These are phyloP conservation scores for Saccharomyces hybrid DNA, from an alignment of 1,139 yeast genomes.

Conservation along the genomic window DNA sequence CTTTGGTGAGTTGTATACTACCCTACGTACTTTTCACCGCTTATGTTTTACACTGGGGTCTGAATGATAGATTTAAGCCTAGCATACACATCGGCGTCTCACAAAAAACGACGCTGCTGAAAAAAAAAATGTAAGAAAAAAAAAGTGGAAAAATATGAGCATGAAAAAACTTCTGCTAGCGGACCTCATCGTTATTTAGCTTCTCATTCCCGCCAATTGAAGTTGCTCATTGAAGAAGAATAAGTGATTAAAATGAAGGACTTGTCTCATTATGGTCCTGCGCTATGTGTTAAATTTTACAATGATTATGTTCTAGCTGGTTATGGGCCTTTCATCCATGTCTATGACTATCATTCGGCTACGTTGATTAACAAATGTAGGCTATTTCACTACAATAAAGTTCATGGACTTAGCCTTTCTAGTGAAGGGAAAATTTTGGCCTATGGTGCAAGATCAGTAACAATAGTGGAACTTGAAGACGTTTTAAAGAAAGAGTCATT, in stretches of 20 bases:
- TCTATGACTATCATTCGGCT: conserved; percentile 43
- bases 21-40: background rate
- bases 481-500: conserved; percentile 22
- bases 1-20: background rate
- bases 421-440: conserved; percentile 37
- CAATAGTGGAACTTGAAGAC: conserved; percentile 36
- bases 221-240: background rate
- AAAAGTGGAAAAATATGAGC: background rate
- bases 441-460: conserved; percentile 69
- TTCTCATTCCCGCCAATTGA: background rate
- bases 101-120: background rate
- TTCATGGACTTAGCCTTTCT: conserved; percentile 59
- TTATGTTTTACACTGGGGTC: background rate
- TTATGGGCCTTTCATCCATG: conserved; percentile 60
- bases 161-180: background rate
- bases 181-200: background rate
- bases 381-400: conserved; percentile 62
- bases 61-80: background rate
- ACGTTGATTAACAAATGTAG: conserved; percentile 37
- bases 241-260: conserved; percentile 9
- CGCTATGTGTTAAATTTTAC: conserved; percentile 54
- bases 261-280: conserved; percentile 51
- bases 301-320: conserved; percentile 48
- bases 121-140: background rate
- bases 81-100: background rate